Evolutionary conservation across 2,329 filamentous ascomycete genomes (phyloP), one percentile per base, ranked within the genome.

Genomic region (Domatiomyces catenatus): DNA sequence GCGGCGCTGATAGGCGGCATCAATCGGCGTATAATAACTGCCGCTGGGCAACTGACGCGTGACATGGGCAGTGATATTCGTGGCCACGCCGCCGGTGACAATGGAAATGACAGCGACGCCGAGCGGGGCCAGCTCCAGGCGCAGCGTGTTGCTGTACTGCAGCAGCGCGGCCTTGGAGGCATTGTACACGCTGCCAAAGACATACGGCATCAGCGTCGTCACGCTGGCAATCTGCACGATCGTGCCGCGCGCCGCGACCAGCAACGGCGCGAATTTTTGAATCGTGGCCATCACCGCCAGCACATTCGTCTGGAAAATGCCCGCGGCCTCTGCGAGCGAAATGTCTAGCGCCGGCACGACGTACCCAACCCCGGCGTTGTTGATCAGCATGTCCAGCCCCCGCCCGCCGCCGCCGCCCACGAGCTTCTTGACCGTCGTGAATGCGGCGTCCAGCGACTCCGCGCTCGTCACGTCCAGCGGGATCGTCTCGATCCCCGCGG

Each of bases 101-200:
- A 75, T 66, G 2, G 75, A 72, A 50, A 71, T 72, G 36, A 79
- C 71, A 42, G 70, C 67, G 53, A 75, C 71, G 10, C 70, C 72
- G 44, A 58, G 69, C 10, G 60, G 60, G 3, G 56, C 57, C 4
- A 58, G 42, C 42, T 58, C 56, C 17, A 80, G 71, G 10, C 78
- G 70, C 46, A 80, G 61, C 0, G 75, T 77, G 52, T 80, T 71
- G 51, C 71, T 73, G 61, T 76, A 81, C 1, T 71, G 67, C 59
- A 80, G 76, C 36, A 81, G 59, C 0, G 78, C 77, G 0, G 75
- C 77, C 61, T 80, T 80, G 39, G 72, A 74, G 6, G 76, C 75
- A 57, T 76, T 77, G 66, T 81, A 81, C 15, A 55, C 53, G 42
- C 49, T 47, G n/a, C 56, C 56, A 47, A 58, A 58, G 36, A 57